Base-by-base conservation (phyloP, 352 stramenopile genomes). In the Stramenopiles sp. region DNA sequence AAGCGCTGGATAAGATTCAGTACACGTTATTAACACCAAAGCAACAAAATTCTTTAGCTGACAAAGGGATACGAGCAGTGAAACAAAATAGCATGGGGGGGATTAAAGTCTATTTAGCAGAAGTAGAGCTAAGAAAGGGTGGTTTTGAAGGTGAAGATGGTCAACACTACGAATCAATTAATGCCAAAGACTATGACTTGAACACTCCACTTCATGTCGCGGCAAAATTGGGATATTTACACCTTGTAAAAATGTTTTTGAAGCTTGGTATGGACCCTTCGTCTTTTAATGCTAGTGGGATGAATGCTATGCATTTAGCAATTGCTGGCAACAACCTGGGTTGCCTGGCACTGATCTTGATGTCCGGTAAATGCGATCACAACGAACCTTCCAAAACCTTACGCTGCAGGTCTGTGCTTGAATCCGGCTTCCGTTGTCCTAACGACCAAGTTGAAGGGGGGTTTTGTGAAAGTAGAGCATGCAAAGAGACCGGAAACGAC, bases 71-170 rank as follows among this genome's bases (percentile, higher is more conserved):
- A 31, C 71, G 71, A 14, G 71, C 71, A 4, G 71, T 78, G 22
- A 78, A 78, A 14, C 30, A 78, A 31, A 33, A 78, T 31, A 78
- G 71, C 22, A 31, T 33, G 30, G 71, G 71, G 22, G 71, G 71
- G 22, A 78, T 78, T 14, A 78, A 78, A 33, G 31, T 78, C 4
- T 78, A 33, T 14, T 78, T 78, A 33, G 71, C 71, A 33, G 71
- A 78, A 33, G 71, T 78, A 33, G 71, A 33, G 31, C 8, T 78
- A 33, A 4, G 31, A 14, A 78, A 78, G 71, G 71, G 71, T 33
- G 71, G 71, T 31, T 78, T 33, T 78, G 71, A 78, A 78, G 71
- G 14, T 78, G 71, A 78, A 78, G 4, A 78, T 78, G 71, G 71
- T 14, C 1, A 4, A 33, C 71, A 33, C 71, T 33, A 14, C 31